Base-by-base conservation (phyloP, 768 basidiomycete genomes). In the Russula compacta region DNA sequence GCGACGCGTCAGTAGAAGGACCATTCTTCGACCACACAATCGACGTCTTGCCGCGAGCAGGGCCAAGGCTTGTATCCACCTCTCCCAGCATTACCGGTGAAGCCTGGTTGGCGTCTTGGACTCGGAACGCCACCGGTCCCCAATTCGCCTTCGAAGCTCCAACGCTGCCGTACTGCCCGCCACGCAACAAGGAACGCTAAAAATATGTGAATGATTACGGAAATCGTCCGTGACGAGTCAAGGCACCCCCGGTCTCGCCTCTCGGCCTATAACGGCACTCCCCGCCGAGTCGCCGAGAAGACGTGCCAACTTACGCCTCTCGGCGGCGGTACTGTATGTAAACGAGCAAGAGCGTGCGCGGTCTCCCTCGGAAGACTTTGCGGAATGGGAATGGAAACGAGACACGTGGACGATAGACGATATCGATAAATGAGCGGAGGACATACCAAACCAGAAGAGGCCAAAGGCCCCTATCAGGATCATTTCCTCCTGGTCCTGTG, bases 11-110 rank as follows among this genome's bases (percentile, higher is more conserved):
- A 76, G 63, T 68, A 82, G 69, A 77, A 83, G 15, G 75, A 79
- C 77, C 81, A 87, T 70, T 88, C 86, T 66, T 90, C 88, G 11
- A 84, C 79, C 33, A 88, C 77, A 68, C 88, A 90, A 65, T 86
- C 84, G 39, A 77, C 74, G 61, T 83, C 84, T 63, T 84, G 81
- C 47, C 75, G 74, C 57, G 74, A 74, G 71, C 88, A 77, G 38
- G 82, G 81, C 66, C 70, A 74, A 67, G 12, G 68, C 62, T 65
- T 65, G 38, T 64, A 62, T 14, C 60, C 36, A 5, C 58, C 51
- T 5, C 48, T n/a, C 3, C 43, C 33, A 4, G n/a, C 36, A 15
- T 39, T 48, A 29, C 60, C 56, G 7, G 61, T 67, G 60, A 56
- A 65, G n/a, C 66, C 64, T 5, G 53, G 50, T 46, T 62, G 58